Evolutionary conservation across 2,329 filamentous ascomycete genomes (phyloP), one percentile per base, ranked within the genome.

Genomic region (Colletotrichum phormii): DNA sequence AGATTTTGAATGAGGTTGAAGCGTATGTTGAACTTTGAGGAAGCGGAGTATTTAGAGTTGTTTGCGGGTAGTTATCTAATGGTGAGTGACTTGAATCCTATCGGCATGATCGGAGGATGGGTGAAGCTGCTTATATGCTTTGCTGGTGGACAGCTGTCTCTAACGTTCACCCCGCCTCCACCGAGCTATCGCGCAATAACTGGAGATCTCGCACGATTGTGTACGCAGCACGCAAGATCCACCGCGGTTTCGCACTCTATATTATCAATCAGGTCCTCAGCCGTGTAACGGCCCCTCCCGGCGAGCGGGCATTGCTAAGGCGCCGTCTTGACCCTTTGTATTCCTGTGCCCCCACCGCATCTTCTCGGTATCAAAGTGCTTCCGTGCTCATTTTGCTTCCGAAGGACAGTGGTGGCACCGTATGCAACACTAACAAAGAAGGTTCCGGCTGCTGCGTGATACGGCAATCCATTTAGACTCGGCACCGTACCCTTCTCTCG

Each of bases 131-230:
- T 72, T 69, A 72, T 68, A 63, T 69, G 53, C 18, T 11, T 12
- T 33, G 5, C 22, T n/a, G 51, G 5, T 13, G 31, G 51, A 31
- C 26, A 33, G 37, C 24, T 53, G n/a, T 35, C 18, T 26, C 11
- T 12, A 12, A 13, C 5, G 18, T 51, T 58, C 49, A 24, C 69
- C 64, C 69, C 65, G 22, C 69, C 37, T 42, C 12, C 18, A 59
- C 58, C 24, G 53, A 53, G 13, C 51, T 42, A 68, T 72, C 65
- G 59, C 69, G 69, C 69, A 60, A 72, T 72, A 60, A 42, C n/a
- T 4, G 18, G 37, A 54, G 42, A 60, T 64, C 24, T 72, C 15
- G 59, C 69, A 69, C 37, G 59, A 69, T 69, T 35, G 24, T 26
- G 13, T n/a, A 31, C 13, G 9, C 35, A 68, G 18, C 58, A 68